These are phyloP conservation scores for Suhomyces choctaworum DNA, from an alignment of 1,139 yeast genomes.

Conservation along the genomic window DNA sequence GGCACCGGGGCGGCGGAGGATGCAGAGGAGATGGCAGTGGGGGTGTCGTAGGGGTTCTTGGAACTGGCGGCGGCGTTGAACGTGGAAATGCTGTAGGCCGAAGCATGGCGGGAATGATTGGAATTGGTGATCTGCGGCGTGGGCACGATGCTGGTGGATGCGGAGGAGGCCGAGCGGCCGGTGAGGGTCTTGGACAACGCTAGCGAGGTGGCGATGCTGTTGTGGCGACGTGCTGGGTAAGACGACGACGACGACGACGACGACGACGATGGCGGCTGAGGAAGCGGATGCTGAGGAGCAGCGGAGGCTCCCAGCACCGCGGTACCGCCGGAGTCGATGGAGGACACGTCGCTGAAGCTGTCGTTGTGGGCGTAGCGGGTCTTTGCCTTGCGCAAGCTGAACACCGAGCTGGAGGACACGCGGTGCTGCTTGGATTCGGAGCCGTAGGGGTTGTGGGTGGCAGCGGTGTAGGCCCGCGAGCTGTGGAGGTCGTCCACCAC, in stretches of 20 bases:
- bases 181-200: slow-evolving; percentile 15
- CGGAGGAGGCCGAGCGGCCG: slow-evolving; percentile 19
- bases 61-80: slow-evolving; percentile 4
- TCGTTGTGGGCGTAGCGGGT: slow-evolving; percentile 24
- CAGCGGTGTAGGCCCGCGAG: slow-evolving; percentile 31
- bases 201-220: slow-evolving; percentile 10
- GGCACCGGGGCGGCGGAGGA: slow-evolving; percentile 1
- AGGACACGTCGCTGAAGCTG: slow-evolving; percentile 35
- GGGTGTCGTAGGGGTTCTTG: slow-evolving; percentile 34
- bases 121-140: slow-evolving; percentile 33
- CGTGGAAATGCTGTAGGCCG: slow-evolving; percentile 36
- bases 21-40: slow-evolving; percentile 12
- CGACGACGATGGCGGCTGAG: slow-evolving; percentile 1
- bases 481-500: slow-evolving; percentile 35
- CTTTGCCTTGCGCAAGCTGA: slow-evolving; percentile 34
- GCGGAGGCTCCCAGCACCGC: slow-evolving; percentile 1
- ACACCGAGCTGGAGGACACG: slow-evolving; percentile 42
- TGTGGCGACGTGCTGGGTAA: slow-evolving; percentile 10
- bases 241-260: background rate
- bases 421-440: slow-evolving; percentile 20
- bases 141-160: slow-evolving; percentile 30
- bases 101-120: slow-evolving; percentile 42
- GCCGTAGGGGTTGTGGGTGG: slow-evolving; percentile 3
- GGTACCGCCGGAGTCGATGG: slow-evolving; percentile 38
- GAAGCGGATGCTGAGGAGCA: slow-evolving; percentile 3